Evolutionary conservation across 257 asterid species (phyloP), one percentile per base, ranked within the genome.

Genomic region (Handroanthus guayacan): DNA sequence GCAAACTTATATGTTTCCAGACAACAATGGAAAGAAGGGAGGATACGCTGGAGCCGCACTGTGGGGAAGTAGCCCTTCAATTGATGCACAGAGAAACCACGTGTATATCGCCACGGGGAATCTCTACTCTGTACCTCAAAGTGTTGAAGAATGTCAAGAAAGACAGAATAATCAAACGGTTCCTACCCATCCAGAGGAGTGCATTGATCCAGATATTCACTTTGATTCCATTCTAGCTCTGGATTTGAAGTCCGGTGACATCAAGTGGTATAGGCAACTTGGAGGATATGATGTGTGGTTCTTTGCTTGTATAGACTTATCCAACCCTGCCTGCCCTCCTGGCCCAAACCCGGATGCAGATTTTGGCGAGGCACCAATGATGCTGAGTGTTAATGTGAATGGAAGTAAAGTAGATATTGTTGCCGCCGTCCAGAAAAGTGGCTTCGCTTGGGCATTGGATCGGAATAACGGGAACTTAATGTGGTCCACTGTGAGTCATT

Each of bases 61-160:
- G 12, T 86, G 92, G 92, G 89, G 92, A 20, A 88, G 90, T 63
- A 88, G 92, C 76, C 90, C 90, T 17, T 84, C 88, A 0, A 84
- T 88, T 5, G 89, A 88, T 47, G 69, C 36, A 6, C 1, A 6
- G 3, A 75, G 89, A 72, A 86, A 84, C 66, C 80, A 71, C 0
- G 78, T 86, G 7, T 88, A 86, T 57, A 79, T 88, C 0, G 90
- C 92, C 75, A 88, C 92, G 0, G 90, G 90, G 34, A 86, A 78
- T 44, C 86, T 86, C 2, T 77, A 87, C 73, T 87, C 91, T 0
- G 89, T 67, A 1, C 89, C 89, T 18, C 69, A 74, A 45, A 48
- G 45, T 0, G 48, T 85, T 0, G 78, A 63, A 37, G 72, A 74
- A 6, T 87, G 91, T 34, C 91, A 87, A 36, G 66, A 77, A 25